Evolutionary conservation across 176 grass and related monocot species (phyloP).

Genomic region (Musa itinerans): DNA sequence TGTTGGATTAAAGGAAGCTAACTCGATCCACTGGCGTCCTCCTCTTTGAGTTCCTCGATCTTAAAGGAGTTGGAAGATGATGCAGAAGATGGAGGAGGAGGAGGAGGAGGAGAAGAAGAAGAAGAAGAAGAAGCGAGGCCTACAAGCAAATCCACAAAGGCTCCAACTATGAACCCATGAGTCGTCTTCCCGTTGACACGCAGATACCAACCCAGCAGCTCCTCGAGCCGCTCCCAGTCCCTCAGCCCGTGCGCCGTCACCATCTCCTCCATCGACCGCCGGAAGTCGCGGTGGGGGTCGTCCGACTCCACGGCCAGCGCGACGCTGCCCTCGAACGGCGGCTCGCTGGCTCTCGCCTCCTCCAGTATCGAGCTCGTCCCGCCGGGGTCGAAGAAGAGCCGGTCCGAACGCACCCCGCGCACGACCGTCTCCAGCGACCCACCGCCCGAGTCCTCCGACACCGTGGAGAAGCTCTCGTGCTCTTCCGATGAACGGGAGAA

Average conservation of each 20-base stretch:
- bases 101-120: not conserved
- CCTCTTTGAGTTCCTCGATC: conserved; percentile 2
- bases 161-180: conserved; percentile 8
- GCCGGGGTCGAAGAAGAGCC: conserved; percentile 16
- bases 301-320: conserved; percentile 7
- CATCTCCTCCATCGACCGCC: conserved; percentile 17
- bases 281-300: conserved; percentile 6
- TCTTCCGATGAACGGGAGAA: conserved; percentile 1
- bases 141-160: conserved; percentile 2
- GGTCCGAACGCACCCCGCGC: conserved; percentile 1
- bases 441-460: not conserved
- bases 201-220: conserved; percentile 12
- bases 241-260: not conserved
- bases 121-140: not conserved
- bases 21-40: not conserved
- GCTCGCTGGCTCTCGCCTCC: not conserved
- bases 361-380: conserved; percentile 4
- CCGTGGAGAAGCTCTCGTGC: conserved; percentile 8
- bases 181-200: not conserved
- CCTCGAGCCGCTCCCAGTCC: conserved; percentile 12
- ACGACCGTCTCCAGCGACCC: not conserved
- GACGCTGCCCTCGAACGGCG: conserved; percentile 7
- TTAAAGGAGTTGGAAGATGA: conserved; percentile 3
- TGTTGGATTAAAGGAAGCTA: too few species aligned
- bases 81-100: not conserved